These are phyloP conservation scores for Fusarium staphyleae DNA, from an alignment of 2,329 filamentous ascomycete species.

Conservation along the genomic window DNA sequence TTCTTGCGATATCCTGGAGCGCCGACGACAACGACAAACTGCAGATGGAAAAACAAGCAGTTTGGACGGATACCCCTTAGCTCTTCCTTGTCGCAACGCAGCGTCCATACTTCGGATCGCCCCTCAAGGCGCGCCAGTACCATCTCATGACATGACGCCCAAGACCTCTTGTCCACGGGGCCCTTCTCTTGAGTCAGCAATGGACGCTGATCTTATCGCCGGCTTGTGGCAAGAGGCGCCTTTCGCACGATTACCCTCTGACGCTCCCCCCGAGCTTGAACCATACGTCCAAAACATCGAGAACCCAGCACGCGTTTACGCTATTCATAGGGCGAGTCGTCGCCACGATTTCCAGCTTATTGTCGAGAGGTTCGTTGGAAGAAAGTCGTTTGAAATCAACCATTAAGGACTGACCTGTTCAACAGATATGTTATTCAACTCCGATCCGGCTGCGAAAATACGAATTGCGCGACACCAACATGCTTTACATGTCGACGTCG, in stretches of 20 bases:
- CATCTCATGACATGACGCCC: constrained; percentile 40
- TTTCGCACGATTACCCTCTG: constrained; percentile 64
- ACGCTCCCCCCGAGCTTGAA: constrained; percentile 66
- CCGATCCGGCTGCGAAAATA: constrained; percentile 77
- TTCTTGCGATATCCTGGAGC: not conserved
- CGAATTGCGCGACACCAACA: constrained; percentile 74
- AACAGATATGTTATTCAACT: constrained; percentile 79
- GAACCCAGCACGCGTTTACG: constrained; percentile 67
- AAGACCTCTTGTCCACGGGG: constrained; percentile 27
- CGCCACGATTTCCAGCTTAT: constrained; percentile 71
- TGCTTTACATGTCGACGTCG: constrained; percentile 82
- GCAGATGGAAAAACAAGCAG: constrained; percentile 1
- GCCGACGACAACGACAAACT: not conserved
- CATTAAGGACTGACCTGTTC: constrained; percentile 19
- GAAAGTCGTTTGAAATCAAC: not conserved
- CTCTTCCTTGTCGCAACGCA: not conserved
- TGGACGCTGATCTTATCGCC: constrained; percentile 59
- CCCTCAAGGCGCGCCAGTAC: constrained; percentile 20
- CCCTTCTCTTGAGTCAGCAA: constrained; percentile 33
- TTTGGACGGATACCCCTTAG: not conserved
- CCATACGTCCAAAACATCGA: constrained; percentile 64
- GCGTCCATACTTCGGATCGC: not conserved
- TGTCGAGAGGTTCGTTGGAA: constrained; percentile 65
- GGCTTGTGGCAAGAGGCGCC: constrained; percentile 68
- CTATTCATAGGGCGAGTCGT: constrained; percentile 65